These are phyloP conservation scores for Selenicereus undatus DNA, from an alignment of 148 eudicot species.

Conservation along the genomic window DNA sequence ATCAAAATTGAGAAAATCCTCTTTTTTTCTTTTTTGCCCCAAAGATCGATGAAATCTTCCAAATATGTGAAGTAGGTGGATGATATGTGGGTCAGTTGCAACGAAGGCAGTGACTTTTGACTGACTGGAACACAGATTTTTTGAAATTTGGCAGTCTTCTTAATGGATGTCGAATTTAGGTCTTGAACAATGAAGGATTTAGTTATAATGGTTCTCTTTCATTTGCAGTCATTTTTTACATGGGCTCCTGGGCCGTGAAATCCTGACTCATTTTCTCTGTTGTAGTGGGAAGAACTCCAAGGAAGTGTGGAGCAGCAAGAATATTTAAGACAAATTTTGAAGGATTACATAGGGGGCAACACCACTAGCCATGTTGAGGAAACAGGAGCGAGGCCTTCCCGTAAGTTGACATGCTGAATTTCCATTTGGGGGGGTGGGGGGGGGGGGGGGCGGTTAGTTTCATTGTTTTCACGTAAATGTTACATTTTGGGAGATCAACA, in stretches of 20 bases:
- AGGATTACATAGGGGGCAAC: slow-evolving; percentile 37
- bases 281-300: slow-evolving; percentile 88
- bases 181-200: not conserved
- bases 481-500: not conserved
- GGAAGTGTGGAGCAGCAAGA: slow-evolving; percentile 75
- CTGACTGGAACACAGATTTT: not conserved
- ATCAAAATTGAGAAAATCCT: not conserved
- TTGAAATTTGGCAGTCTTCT: no score
- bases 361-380: not conserved
- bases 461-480: not conserved
- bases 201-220: not conserved
- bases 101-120: not conserved
- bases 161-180: not conserved
- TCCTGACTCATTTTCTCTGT: slow-evolving; percentile 14
- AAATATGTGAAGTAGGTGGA: not conserved
- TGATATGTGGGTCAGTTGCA: not conserved
- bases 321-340: slow-evolving; percentile 57
- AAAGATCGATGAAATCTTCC: not conserved
- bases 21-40: not conserved
- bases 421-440: not conserved
- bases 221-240: not conserved
- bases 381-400: not conserved
- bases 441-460: not conserved
- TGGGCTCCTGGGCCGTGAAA: not conserved
- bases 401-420: not conserved